These are phyloP conservation scores for Pythium aristosporum DNA, from an alignment of 352 stramenopile genomes.

Conservation along the genomic window DNA sequence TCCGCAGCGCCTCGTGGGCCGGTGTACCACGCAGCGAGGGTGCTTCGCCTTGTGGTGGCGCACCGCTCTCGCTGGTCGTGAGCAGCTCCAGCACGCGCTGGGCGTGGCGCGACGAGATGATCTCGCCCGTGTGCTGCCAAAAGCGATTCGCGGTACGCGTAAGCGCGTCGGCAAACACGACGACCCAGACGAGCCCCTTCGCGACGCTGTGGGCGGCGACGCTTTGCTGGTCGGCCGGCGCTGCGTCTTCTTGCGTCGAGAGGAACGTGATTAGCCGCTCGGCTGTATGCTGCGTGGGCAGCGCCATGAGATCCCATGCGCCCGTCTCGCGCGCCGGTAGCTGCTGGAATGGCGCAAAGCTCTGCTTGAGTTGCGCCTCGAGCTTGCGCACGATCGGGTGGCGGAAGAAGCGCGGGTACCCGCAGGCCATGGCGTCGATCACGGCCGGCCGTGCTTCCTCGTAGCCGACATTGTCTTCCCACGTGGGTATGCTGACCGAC, in stretches of 20 bases:
- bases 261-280: conserved; percentile 73
- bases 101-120: conserved; percentile 87
- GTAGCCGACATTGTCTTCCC: conserved; percentile 88
- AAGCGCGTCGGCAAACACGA: conserved; percentile 70
- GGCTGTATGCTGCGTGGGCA: conserved; percentile 61
- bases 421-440: conserved; percentile 73
- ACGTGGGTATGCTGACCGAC: conserved; percentile 82
- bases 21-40: conserved; percentile 23
- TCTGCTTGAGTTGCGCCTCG: conserved; percentile 32
- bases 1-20: conserved; percentile 40
- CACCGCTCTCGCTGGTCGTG: conserved; percentile 9
- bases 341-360: conserved; percentile 22
- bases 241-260: conserved; percentile 25
- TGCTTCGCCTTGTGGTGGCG: no score
- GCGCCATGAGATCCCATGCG: conserved; percentile 42
- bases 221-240: conserved; percentile 1
- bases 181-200: conserved; percentile 54
- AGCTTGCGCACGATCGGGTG: conserved; percentile 84
- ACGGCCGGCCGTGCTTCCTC: conserved; percentile 80
- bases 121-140: conserved; percentile 94
- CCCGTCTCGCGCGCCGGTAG: conserved; percentile 22
- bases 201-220: conserved; percentile 40
- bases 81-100: conserved; percentile 57
- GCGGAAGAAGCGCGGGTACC: conserved; percentile 93
- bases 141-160: conserved; percentile 71